phyloP scores from a whole-genome alignment of 2,329 filamentous ascomycete species.

The Penicillium psychrosexuale region DNA sequence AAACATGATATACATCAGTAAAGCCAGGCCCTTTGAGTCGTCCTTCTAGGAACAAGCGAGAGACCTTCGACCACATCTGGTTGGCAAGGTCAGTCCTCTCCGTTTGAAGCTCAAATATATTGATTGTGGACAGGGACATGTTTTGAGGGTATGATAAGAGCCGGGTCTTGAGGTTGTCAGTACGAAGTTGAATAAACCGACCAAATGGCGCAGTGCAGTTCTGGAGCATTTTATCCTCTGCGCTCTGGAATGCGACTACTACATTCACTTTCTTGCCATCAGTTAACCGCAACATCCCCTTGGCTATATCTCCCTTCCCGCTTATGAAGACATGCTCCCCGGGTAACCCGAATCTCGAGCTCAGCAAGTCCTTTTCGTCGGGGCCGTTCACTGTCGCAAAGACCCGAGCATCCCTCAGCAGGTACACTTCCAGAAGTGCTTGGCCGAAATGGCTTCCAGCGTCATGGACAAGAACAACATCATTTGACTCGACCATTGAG shows the following conservation, averaged over 20 bases:
- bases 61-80: constrained; percentile 13
- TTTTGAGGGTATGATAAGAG: constrained; percentile 1
- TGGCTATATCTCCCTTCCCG: constrained; percentile 3
- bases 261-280: constrained; percentile 12
- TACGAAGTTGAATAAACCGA: constrained; percentile 31
- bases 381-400: constrained; percentile 15
- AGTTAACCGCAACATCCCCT: constrained; percentile 1
- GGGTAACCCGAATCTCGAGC: constrained; percentile 9
- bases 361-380: constrained; percentile 9
- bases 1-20: constrained; percentile 8
- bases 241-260: constrained; percentile 12
- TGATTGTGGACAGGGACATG: constrained; percentile 14
- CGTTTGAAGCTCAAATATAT: constrained; percentile 12
- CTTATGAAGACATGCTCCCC: constrained; percentile 13
- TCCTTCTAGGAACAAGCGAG: constrained; percentile 12
- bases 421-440: constrained; percentile 23
- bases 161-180: constrained; percentile 6
- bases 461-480: constrained; percentile 32
- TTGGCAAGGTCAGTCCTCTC: constrained; percentile 2
- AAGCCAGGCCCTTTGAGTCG: constrained; percentile 8
- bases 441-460: constrained; percentile 23
- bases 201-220: constrained; percentile 26
- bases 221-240: background rate
- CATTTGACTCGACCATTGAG: constrained; percentile 12
- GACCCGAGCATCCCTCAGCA: background rate